Base-by-base conservation (phyloP, 768 basidiomycete genomes). In the Jaapia argillacea region DNA sequence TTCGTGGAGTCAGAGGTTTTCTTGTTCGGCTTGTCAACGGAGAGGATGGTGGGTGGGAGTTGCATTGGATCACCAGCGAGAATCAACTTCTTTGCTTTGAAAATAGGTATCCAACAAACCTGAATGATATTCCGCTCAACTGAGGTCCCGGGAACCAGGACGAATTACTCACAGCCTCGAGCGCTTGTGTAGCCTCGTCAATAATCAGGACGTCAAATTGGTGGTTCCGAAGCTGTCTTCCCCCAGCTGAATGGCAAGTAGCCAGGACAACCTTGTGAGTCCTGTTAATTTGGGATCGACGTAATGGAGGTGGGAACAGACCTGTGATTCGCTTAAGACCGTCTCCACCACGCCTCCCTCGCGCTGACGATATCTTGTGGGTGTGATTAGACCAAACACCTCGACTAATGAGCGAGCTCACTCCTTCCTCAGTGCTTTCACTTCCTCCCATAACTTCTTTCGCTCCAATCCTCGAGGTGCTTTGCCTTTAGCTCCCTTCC, bases 11-110 rank as follows among this genome's bases (percentile, higher is more conserved):
- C n/a, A 14, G 43, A 43, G 37, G 40, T 45, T 42, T 55, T 56
- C 40, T 51, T 52, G 26, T 60, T 61, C 44, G 62, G 67, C 35
- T 65, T 64, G 46, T 77, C 65, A 5, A 75, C 53, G 4, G 89
- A 87, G 23, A 94, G 67, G 38, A 98, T 78, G 0, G 94, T 99
- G 0, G 94, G 94, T 0, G 92, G 92, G 3, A 99, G 71, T 66
- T 98, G 94, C 72, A 90, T 84, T 2, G 92, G 93, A 61, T 97
- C 94, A 0, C 94, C 94, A 1, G 93, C 93, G 21, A 96, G 67
- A 12, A 92, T 84, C 40, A 92, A 66, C 58, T 91, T 94, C 64
- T 81, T 84, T 1, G 80, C 85, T 59, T 93, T 94, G 61, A 93
- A 77, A 44, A 97, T 85, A 1, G 96, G 93, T 24, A 98, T 77